Conservation (phyloP, 352 stramenopile genomes). For the Pythium aphanidermatum region DNA sequence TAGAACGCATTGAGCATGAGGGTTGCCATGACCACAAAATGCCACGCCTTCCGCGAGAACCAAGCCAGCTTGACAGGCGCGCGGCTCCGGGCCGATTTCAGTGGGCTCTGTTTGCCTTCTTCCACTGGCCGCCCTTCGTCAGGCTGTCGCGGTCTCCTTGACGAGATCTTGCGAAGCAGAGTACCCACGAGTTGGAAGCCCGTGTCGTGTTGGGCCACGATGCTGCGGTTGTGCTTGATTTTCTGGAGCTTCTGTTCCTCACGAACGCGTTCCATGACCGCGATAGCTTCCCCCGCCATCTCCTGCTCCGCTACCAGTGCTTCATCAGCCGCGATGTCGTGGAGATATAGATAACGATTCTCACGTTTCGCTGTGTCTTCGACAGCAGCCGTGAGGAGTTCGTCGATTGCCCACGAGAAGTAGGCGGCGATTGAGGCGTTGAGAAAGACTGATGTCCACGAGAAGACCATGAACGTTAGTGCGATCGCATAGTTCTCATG, state of each 20-base stretch:
- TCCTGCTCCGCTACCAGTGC: too few species aligned
- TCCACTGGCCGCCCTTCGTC: not conserved
- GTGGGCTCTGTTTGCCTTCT: not conserved
- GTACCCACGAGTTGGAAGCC: slow-evolving; percentile 26
- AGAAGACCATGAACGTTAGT: slow-evolving; percentile 22
- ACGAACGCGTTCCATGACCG: too few species aligned
- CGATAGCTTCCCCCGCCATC: too few species aligned
- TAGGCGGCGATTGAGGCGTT: not conserved
- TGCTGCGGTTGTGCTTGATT: not conserved
- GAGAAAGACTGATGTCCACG: not conserved
- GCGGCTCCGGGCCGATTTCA: slow-evolving; percentile 11
- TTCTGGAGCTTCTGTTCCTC: slow-evolving; percentile 5
- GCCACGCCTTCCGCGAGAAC: slow-evolving; percentile 62
- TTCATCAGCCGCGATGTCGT: too few species aligned
- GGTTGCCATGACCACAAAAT: slow-evolving; percentile 51
- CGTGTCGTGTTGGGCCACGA: slow-evolving; percentile 17
- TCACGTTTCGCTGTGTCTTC: too few species aligned
- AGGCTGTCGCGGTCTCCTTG: not conserved
- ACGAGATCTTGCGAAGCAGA: not conserved
- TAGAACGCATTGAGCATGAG: slow-evolving; percentile 75
- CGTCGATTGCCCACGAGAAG: not conserved
- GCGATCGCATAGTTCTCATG: too few species aligned
- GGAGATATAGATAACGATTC: too few species aligned
- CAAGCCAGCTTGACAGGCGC: slow-evolving; percentile 22
- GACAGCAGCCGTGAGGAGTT: not conserved